phyloP scores from a whole-genome alignment of 805 yeast species.

The Peterozyma xylosa region DNA sequence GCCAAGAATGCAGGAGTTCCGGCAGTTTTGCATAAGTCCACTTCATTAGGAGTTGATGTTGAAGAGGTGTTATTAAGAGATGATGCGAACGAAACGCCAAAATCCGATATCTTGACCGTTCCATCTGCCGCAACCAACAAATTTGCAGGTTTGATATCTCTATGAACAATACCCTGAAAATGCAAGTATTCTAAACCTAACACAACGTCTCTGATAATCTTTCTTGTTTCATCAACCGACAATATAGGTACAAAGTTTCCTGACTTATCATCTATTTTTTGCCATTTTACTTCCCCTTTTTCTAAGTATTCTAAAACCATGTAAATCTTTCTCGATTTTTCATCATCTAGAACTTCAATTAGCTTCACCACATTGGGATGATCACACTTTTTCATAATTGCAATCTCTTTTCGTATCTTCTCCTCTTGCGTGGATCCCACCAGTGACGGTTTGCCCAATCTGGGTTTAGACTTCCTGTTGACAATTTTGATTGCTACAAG shows the following conservation, averaged over 20 bases:
- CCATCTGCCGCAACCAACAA: slow-evolving; percentile 62
- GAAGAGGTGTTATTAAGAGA: slow-evolving; percentile 26
- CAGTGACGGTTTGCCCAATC: slow-evolving; percentile 32
- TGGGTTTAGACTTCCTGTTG: slow-evolving; percentile 59
- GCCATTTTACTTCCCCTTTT: slow-evolving; percentile 90
- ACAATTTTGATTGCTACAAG: slow-evolving; percentile 92
- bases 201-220: slow-evolving; percentile 74
- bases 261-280: slow-evolving; percentile 18
- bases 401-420: slow-evolving; percentile 78
- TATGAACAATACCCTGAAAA: slow-evolving; percentile 82
- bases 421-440: slow-evolving; percentile 44
- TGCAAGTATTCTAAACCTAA: slow-evolving; percentile 88
- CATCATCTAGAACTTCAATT: slow-evolving; percentile 83
- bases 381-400: slow-evolving; percentile 84
- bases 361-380: slow-evolving; percentile 91
- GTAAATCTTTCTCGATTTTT: slow-evolving; percentile 75
- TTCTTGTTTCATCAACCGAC: slow-evolving; percentile 57
- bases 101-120: slow-evolving; percentile 88
- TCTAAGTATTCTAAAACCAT: slow-evolving; percentile 85
- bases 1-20: slow-evolving; percentile 98
- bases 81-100: slow-evolving; percentile 84
- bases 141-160: slow-evolving; percentile 96
- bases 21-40: slow-evolving; percentile 89
- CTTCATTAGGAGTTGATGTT: slow-evolving; percentile 34
- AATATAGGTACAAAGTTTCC: slow-evolving; percentile 49